Evolutionary conservation across 2,329 filamentous ascomycete species (phyloP).

Genomic region (Fusarium brachygibbosum): DNA sequence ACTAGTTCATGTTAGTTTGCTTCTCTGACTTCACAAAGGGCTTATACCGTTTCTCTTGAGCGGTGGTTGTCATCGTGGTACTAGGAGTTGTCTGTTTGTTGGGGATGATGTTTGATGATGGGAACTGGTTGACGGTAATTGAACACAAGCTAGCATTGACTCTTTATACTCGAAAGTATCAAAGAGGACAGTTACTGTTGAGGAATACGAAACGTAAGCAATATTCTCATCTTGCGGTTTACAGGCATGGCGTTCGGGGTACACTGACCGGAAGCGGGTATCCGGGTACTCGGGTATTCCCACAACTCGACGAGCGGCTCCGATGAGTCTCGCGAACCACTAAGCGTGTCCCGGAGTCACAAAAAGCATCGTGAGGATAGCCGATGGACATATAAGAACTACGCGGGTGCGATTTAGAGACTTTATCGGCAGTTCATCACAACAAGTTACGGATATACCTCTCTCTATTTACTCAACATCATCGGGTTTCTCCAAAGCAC

Average conservation of each 20-base stretch:
- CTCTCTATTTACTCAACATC: background rate
- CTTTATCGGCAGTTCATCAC: background rate
- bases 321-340: accelerated
- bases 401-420: too few species aligned
- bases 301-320: background rate
- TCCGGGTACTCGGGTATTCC: constrained; percentile 17
- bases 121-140: background rate
- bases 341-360: background rate
- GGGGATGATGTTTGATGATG: background rate
- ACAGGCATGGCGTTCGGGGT: background rate
- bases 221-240: background rate
- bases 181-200: background rate
- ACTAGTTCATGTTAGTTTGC: accelerated
- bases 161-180: background rate
- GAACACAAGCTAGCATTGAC: accelerated
- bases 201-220: background rate
- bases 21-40: accelerated
- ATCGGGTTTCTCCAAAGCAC: too few species aligned
- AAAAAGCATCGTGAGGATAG: background rate
- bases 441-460: background rate
- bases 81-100: accelerated
- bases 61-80: background rate
- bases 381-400: background rate
- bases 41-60: background rate
- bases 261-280: background rate